Evolutionary conservation across 371 early-diverging fungal species (phyloP), one percentile per base, ranked within the genome.

Genomic region (Dentiscutata heterogama): DNA sequence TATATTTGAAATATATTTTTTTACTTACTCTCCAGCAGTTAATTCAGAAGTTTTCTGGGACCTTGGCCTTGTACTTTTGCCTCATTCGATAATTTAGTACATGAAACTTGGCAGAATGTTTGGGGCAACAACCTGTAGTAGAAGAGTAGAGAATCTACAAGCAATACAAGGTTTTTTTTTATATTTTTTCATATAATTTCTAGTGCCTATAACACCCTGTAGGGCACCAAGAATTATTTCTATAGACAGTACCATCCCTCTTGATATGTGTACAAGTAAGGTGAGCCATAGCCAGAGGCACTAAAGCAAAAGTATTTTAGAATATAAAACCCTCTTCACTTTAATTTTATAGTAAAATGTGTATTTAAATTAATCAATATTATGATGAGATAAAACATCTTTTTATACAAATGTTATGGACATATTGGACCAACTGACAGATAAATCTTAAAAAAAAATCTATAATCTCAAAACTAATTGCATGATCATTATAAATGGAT

Each of bases 331-430:
- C n/a, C 25, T 20, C 14, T 60, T 60, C n/a, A 18, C n/a, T 60
- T 60, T 60, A 60, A n/a, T 60, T 60, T 18, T 18, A 60, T 60
- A 60, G n/a, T 60, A 60, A 60, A 60, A 20, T 20, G 14, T 60
- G n/a, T 60, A 60, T 60, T 60, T 60, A 60, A 60, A 60, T 60
- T 60, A 60, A n/a, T 60, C 60, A n/a, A 10, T 18, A 60, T 60
- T 60, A 60, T n/a, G 14, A n/a, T 60, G n/a, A 60, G 25, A n/a
- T n/a, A 60, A 60, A 60, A 8, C 8, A 6, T 3, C 42, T 42
- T 42, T 42, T 42, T 8, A 42, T 42, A 42, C 10, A 3, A 0
- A 42, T 6, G 8, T 42, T 42, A 42, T 42, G 10, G 42, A 42
- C 8, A 6, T 8, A 42, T 42, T 42, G 6, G 39, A 39, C 6